A percentile compares a stretch with the other conserved stretches of the same genome.
These are phyloP conservation scores for Uronychia setigera DNA, from an alignment of 73 alveolate species.

Conservation along the genomic window DNA sequence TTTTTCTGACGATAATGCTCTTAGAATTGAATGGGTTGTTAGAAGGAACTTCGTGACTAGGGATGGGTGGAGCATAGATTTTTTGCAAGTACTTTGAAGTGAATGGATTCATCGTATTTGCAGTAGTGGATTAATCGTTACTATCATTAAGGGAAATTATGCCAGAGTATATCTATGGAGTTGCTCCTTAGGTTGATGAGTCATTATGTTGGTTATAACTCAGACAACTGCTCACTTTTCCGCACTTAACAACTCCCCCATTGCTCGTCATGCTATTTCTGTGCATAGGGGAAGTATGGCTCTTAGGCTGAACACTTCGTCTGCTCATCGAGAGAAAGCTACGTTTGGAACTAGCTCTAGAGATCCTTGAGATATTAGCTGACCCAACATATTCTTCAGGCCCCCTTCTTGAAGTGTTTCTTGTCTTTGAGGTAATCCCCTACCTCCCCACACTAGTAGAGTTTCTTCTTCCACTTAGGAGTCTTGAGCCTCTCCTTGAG, in stretches of 20 bases:
- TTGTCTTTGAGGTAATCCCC: not conserved
- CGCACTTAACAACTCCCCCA: not conserved
- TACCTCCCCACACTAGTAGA: not conserved
- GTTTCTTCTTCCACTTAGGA: not conserved
- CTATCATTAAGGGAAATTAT: no score
- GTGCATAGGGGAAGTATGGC: not conserved
- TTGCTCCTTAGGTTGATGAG: no score
- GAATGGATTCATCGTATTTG: not conserved
- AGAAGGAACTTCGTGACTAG: conserved; percentile 30
- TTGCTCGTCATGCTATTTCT: not conserved
- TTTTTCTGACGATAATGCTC: conserved; percentile 6
- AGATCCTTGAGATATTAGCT: not conserved
- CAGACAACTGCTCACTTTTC: not conserved
- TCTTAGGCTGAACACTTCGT: not conserved
- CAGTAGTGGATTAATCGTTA: not conserved
- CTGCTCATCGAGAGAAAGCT: not conserved
- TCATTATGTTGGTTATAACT: no score
- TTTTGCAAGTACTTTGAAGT: not conserved
- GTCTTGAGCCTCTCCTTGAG: not conserved
- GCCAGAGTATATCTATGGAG: no score
- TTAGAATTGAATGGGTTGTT: conserved; percentile 49
- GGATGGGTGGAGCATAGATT: conserved; percentile 38
- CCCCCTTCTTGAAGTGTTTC: not conserved
- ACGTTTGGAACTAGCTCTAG: not conserved
- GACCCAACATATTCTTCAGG: not conserved